These are phyloP conservation scores for Westerdykella ornata DNA, from an alignment of 2,329 filamentous ascomycete species.

Conservation along the genomic window DNA sequence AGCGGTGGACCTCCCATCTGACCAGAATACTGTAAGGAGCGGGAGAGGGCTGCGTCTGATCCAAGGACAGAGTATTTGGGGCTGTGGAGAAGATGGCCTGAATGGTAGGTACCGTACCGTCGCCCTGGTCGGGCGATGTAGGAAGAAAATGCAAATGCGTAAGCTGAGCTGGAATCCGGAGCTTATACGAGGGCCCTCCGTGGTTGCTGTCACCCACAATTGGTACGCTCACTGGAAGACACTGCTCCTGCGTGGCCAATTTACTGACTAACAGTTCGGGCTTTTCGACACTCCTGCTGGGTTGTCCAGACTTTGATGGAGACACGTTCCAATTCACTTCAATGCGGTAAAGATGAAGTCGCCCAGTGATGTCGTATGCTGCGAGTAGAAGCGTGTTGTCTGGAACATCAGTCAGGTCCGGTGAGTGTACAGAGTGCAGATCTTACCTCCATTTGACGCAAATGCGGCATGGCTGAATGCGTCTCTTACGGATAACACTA, in stretches of 20 bases:
- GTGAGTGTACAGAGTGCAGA: neutral
- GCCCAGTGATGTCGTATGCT: conserved; percentile 61
- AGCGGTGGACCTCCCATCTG: conserved; percentile 70
- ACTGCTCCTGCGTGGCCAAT: conserved; percentile 27
- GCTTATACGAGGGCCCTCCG: conserved; percentile 16
- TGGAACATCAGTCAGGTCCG: conserved; percentile 11
- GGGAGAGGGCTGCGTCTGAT: conserved; percentile 52
- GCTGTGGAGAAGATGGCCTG: conserved; percentile 64
- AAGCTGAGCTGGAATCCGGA: conserved; percentile 40
- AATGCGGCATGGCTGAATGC: conserved; percentile 38
- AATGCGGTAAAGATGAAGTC: conserved; percentile 68
- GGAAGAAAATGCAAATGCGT: conserved; percentile 71
- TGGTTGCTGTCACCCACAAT: conserved; percentile 19
- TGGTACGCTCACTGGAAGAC: conserved; percentile 20
- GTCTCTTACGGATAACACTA: conserved; percentile 56
- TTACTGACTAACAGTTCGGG: conserved; percentile 27
- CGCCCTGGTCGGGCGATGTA: conserved; percentile 55
- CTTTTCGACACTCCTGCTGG: conserved; percentile 34
- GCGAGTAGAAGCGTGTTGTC: conserved; percentile 55
- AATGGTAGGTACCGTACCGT: conserved; percentile 56
- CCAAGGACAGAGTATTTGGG: conserved; percentile 33
- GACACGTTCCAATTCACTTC: conserved; percentile 64
- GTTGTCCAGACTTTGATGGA: conserved; percentile 51
- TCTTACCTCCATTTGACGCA: conserved; percentile 61
- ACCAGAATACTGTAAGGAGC: conserved; percentile 68